Evolutionary conservation across 345 rosid species (phyloP).

Genomic region (Passiflora organensis): DNA sequence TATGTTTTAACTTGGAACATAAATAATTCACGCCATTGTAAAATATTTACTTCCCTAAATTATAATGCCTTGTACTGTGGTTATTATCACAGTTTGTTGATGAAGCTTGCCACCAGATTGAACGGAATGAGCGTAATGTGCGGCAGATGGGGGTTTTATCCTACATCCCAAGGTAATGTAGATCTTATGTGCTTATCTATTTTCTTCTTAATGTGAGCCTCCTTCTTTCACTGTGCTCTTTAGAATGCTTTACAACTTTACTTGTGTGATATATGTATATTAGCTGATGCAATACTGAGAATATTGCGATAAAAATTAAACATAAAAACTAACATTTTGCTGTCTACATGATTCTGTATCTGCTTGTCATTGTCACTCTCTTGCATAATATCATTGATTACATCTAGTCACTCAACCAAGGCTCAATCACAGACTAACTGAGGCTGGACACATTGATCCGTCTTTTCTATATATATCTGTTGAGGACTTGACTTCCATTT

Average conservation of each 20-base stretch:
- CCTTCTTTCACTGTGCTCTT: neutral
- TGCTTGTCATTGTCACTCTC: too few relatives aligned
- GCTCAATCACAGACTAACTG: too few relatives aligned
- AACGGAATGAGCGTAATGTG: conserved; percentile 85
- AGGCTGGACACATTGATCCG: too few relatives aligned
- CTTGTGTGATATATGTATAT: neutral
- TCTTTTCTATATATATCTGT: too few relatives aligned
- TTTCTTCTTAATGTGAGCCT: neutral
- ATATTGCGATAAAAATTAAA: neutral
- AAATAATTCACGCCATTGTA: conserved; percentile 1
- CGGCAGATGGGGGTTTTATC: conserved; percentile 87
- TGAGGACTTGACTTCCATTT: too few relatives aligned
- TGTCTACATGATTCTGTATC: neutral
- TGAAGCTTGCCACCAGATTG: conserved; percentile 97
- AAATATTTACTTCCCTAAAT: conserved; percentile 1
- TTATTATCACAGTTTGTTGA: conserved; percentile 72
- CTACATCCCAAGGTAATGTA: conserved; percentile 78
- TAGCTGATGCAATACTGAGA: neutral
- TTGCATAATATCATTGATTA: too few relatives aligned
- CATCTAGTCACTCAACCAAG: too few relatives aligned
- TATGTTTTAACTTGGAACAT: conserved; percentile 34
- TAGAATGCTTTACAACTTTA: neutral
- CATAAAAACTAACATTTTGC: neutral
- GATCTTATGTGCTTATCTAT: neutral
- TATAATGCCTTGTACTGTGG: conserved; percentile 18